A percentile compares a stretch with the other conserved stretches of the same genome.
These are phyloP conservation scores for Schizophyllum commune DNA, from an alignment of 1,284 basidiomycete genomes.

Conservation along the genomic window DNA sequence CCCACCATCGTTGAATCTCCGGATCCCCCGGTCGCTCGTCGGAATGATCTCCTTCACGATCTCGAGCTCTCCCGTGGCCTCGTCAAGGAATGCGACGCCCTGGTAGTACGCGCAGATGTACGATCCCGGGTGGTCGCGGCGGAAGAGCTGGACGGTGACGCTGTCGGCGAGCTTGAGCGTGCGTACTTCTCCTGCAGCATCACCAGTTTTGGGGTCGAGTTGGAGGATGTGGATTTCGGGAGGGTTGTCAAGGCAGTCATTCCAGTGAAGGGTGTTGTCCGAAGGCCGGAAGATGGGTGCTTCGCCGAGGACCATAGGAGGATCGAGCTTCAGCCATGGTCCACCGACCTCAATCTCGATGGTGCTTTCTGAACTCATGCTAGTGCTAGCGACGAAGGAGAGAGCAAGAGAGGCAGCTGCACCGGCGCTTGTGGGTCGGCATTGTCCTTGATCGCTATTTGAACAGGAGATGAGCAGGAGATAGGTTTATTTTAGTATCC, in stretches of 20 bases:
- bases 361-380: neutral
- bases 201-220: neutral
- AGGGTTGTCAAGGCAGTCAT: neutral
- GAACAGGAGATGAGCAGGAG: neutral
- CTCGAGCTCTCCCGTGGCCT: neutral
- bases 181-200: neutral
- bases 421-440: neutral
- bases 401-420: neutral
- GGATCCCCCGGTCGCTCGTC: neutral
- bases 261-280: conserved; percentile 1
- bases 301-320: neutral
- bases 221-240: neutral
- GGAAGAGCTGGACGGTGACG: neutral
- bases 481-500: neutral
- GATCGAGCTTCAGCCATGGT: neutral
- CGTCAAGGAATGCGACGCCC: neutral
- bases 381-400: neutral
- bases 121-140: neutral
- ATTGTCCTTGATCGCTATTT: neutral
- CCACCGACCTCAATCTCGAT: neutral
- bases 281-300: neutral
- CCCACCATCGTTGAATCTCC: neutral
- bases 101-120: conserved; percentile 1
- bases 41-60: neutral
- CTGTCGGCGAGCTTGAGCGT: neutral